A percentile compares a stretch with the other conserved stretches of the same genome.
These are phyloP conservation scores for Panellus pusillus DNA, from an alignment of 768 basidiomycete genomes.

Conservation along the genomic window DNA sequence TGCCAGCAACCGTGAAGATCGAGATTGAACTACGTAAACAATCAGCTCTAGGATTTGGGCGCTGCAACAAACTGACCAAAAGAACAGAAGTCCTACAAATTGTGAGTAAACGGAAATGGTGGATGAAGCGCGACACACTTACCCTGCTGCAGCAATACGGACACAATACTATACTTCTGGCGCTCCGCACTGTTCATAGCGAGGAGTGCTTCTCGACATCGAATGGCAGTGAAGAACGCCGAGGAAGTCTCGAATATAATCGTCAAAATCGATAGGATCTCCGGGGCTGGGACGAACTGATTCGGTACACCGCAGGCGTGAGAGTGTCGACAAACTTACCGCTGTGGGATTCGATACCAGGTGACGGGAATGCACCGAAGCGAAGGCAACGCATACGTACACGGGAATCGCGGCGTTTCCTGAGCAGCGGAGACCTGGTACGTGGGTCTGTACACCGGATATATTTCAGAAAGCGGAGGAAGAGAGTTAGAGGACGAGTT, in stretches of 20 bases:
- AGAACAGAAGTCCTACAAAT: too few relatives aligned
- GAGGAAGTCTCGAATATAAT: constrained; percentile 21
- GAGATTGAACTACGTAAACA: constrained; percentile 22
- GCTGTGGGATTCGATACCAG: neutral
- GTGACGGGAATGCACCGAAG: too few relatives aligned
- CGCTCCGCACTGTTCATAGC: neutral
- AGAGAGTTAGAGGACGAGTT: neutral
- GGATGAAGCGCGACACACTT: too few relatives aligned
- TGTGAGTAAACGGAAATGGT: too few relatives aligned
- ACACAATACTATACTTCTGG: too few relatives aligned
- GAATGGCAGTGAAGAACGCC: constrained; percentile 17
- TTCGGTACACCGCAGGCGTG: neutral
- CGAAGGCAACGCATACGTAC: neutral
- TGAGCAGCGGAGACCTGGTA: constrained; percentile 21
- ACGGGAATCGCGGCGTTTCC: constrained; percentile 19
- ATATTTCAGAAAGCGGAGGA: too few relatives aligned
- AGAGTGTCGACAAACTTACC: neutral
- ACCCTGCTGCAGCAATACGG: too few relatives aligned
- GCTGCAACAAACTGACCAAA: too few relatives aligned
- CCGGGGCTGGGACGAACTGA: constrained; percentile 11
- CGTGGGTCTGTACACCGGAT: constrained; percentile 18
- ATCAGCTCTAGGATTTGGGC: too few relatives aligned
- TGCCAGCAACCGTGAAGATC: constrained; percentile 25
- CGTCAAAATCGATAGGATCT: constrained; percentile 22
- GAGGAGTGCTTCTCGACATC: constrained; percentile 20